Base-by-base conservation (phyloP, 139 green algal genomes). In the Chlamydomonas sp. region DNA sequence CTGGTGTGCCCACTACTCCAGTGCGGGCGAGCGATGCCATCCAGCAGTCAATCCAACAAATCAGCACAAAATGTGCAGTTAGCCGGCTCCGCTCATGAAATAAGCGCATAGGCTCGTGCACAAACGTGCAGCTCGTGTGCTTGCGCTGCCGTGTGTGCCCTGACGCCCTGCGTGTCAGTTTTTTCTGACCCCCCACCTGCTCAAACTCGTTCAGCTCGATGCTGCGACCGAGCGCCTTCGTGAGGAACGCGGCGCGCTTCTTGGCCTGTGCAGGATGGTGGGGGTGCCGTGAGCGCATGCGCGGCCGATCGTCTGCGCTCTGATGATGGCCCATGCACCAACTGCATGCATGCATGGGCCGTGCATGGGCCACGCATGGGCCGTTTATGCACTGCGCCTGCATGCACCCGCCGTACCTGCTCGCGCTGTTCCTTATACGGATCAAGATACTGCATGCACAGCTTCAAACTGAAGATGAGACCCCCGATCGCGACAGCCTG, bases 131-230 rank as follows among this genome's bases (percentile, higher is more conserved):
- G n/a, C n/a, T n/a, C n/a, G n/a, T n/a, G n/a, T n/a, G n/a, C n/a
- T n/a, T n/a, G n/a, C 30, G 31, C 37, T 24, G 16, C n/a, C 10
- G 16, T 67, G 6, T 26, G 16, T 20, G 33, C 16, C 22, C 13
- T 22, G 26, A 49, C 20, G 22, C 20, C 34, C 16, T 16, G 22
- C 34, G n/a, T 69, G 8, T 48, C 61, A 29, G 16, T 8, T 48
- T 24, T n/a, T 20, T 49, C 6, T 13, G 16, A 48, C 16, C 16
- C 3, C 35, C 29, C 61, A 81, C 73, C 79, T 82, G 72, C 71
- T 87, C 81, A 70, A 73, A 87, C 70, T 87, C 81, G 36, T 87
- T 81, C 38, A 87, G 75, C 6, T 81, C 73, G 26, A 87, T 71
- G 10, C 61, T 47, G 22, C 71, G 54, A 3, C 81, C 81, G 26